phyloP scores from a whole-genome alignment of 2,329 filamentous ascomycete species.

The Chaetomium sp. region DNA sequence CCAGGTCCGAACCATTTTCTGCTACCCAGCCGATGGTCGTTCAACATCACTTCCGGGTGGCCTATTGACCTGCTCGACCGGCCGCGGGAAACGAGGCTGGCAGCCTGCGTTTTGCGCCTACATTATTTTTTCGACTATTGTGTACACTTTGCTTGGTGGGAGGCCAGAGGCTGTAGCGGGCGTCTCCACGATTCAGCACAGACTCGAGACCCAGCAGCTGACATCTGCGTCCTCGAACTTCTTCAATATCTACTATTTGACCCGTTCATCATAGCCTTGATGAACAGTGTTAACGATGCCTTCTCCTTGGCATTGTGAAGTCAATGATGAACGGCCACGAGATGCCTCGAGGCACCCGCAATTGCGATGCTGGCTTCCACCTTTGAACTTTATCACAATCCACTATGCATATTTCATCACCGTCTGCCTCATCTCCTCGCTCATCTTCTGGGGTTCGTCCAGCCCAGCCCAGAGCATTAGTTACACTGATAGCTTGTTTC shows the following conservation, averaged over 20 bases:
- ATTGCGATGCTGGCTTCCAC: constrained; percentile 12
- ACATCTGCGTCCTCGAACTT: background rate
- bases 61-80: no score
- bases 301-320: constrained; percentile 10
- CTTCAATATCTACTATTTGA: background rate
- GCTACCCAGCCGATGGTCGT: no score
- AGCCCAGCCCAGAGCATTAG: constrained; percentile 44
- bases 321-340: constrained; percentile 11
- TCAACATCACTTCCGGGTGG: no score
- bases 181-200: no score
- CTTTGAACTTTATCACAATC: constrained; percentile 53
- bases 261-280: no score
- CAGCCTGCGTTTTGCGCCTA: no score
- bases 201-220: no score
- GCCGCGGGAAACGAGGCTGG: no score
- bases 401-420: constrained; percentile 61
- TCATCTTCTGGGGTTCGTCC: constrained; percentile 55
- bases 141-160: no score
- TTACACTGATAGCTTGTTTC: constrained; percentile 59
- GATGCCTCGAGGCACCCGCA: background rate
- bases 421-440: constrained; percentile 46
- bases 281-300: constrained; percentile 9
- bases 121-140: no score
- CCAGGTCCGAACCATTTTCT: no score
- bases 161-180: no score